These are phyloP conservation scores for Schizosaccharomyces versatilis DNA, from an alignment of 1,139 yeast species.

Conservation along the genomic window DNA sequence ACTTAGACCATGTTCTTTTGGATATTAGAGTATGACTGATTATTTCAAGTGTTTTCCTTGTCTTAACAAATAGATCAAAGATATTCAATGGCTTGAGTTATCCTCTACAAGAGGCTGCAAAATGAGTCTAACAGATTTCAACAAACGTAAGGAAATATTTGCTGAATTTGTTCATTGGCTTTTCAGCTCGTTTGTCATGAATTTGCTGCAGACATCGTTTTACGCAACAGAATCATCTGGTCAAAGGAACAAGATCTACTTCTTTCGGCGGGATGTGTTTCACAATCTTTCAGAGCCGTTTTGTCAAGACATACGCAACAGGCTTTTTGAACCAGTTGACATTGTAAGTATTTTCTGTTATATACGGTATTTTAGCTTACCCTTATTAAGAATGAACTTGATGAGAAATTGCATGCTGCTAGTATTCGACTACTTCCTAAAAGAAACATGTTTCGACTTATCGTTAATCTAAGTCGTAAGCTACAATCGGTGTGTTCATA, in stretches of 20 bases:
- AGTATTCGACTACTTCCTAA: neutral
- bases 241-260: constrained; percentile 21
- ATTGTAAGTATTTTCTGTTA: neutral
- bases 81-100: constrained; percentile 28
- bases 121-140: constrained; percentile 12
- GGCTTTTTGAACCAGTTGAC: neutral
- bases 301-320: neutral
- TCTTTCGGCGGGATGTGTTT: constrained; percentile 47
- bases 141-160: constrained; percentile 18
- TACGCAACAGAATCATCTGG: constrained; percentile 41
- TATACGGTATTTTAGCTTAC: neutral
- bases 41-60: neutral
- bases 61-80: constrained; percentile 16
- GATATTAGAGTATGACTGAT: too few species aligned
- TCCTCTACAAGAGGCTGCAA: constrained; percentile 4
- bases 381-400: neutral
- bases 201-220: constrained; percentile 34
- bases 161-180: constrained; percentile 36
- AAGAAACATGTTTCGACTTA: neutral
- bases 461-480: neutral
- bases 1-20: too few species aligned
- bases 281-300: constrained; percentile 18
- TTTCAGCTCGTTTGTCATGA: constrained; percentile 27
- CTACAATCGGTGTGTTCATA: neutral
- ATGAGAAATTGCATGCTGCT: neutral